phyloP scores from a whole-genome alignment of 148 eudicot genomes.

The Silene latifolia region DNA sequence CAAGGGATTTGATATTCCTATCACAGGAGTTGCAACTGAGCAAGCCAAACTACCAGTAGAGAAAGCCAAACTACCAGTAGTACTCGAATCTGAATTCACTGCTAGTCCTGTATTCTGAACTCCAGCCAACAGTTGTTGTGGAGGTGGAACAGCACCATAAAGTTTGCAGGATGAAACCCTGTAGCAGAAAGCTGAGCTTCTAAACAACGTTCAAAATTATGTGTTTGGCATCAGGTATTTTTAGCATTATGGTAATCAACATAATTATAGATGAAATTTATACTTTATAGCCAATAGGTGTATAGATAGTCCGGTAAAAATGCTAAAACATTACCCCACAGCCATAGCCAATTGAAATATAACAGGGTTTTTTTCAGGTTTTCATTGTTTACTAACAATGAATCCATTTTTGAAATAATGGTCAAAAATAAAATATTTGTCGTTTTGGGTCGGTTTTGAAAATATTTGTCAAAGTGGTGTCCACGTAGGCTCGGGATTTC shows the following conservation, averaged over 20 bases:
- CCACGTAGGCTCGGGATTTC: too few species aligned
- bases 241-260: background rate
- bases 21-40: constrained; percentile 24
- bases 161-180: constrained; percentile 68
- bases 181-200: constrained; percentile 17
- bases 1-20: constrained; percentile 28
- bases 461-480: too few species aligned
- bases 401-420: too few species aligned
- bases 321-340: background rate
- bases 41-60: too few species aligned
- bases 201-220: background rate
- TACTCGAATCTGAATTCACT: constrained; percentile 21
- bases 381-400: background rate
- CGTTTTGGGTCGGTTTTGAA: too few species aligned
- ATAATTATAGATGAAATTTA: background rate
- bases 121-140: constrained; percentile 58
- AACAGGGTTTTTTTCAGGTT: background rate
- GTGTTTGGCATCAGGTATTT: background rate
- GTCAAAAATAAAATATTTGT: too few species aligned
- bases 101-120: constrained; percentile 44
- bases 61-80: constrained; percentile 31
- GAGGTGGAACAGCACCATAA: constrained; percentile 93
- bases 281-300: background rate
- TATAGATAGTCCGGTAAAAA: background rate
- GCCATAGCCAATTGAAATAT: too few species aligned